A percentile compares a stretch with the other conserved stretches of the same genome.
Evolutionary conservation across 805 yeast genomes (phyloP).

Genomic region (Pichia kluyveri): DNA sequence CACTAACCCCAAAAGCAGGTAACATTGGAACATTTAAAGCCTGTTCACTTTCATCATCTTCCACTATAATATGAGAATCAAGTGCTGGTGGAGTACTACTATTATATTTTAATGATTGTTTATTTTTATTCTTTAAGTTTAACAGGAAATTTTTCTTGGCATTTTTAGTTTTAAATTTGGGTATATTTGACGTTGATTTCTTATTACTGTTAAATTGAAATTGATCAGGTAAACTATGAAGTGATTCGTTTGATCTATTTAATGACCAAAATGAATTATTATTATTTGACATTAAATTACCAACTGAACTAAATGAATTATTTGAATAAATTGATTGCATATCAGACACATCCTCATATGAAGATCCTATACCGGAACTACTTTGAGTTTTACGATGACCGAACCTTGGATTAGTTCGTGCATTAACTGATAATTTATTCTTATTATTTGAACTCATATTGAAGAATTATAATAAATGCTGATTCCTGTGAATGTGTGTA

Average conservation of each 20-base stretch:
- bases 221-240: slow-evolving; percentile 2
- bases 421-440: not conserved
- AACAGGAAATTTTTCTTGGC: not conserved
- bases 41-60: slow-evolving; percentile 24
- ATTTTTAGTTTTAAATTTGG: not conserved
- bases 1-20: slow-evolving; percentile 14
- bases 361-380: not conserved
- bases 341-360: not conserved
- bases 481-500: too few species aligned
- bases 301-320: slow-evolving; percentile 1
- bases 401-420: not conserved
- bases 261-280: not conserved
- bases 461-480: too few species aligned
- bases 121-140: not conserved
- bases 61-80: slow-evolving; percentile 22
- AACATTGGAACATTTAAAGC: slow-evolving; percentile 18
- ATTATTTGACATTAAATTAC: not conserved
- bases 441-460: not conserved
- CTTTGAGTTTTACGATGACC: not conserved
- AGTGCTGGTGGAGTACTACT: not conserved
- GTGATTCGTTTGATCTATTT: slow-evolving; percentile 6
- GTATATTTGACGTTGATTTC: not conserved
- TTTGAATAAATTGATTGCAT: slow-evolving; percentile 1
- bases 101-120: not conserved
- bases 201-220: not conserved